phyloP scores from a whole-genome alignment of 2,329 filamentous ascomycete species.

The Penicillium thymicola region DNA sequence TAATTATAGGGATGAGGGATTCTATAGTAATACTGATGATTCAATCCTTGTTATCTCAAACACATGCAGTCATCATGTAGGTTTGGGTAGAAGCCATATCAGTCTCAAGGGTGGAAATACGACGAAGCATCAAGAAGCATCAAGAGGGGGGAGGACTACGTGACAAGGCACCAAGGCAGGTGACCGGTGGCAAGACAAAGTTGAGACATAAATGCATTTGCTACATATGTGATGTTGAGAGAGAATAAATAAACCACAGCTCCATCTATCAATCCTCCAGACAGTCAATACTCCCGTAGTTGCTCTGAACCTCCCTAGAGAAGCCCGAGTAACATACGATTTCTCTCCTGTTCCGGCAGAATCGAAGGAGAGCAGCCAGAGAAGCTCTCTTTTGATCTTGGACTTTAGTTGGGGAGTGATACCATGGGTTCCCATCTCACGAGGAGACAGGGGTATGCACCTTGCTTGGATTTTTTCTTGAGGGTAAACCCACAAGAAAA shows the following conservation, averaged over 20 bases:
- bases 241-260: conserved; percentile 10
- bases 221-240: not conserved
- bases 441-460: conserved; percentile 6
- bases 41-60: no score
- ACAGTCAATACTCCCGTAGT: conserved; percentile 4
- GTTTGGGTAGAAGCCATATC: not conserved
- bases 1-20: not conserved
- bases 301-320: conserved; percentile 1
- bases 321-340: conserved; percentile 2
- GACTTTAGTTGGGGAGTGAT: conserved; percentile 4
- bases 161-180: not conserved
- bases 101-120: not conserved
- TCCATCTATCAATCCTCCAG: not conserved
- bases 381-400: conserved; percentile 9
- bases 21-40: not conserved
- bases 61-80: not conserved
- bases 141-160: not conserved
- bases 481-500: not conserved
- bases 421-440: not conserved
- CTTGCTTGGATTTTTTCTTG: not conserved
- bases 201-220: not conserved
- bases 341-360: not conserved
- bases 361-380: conserved; percentile 7
- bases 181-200: not conserved
- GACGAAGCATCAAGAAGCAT: not conserved